phyloP scores from a whole-genome alignment of 441 rosid genomes.

The Populus hybrid region DNA sequence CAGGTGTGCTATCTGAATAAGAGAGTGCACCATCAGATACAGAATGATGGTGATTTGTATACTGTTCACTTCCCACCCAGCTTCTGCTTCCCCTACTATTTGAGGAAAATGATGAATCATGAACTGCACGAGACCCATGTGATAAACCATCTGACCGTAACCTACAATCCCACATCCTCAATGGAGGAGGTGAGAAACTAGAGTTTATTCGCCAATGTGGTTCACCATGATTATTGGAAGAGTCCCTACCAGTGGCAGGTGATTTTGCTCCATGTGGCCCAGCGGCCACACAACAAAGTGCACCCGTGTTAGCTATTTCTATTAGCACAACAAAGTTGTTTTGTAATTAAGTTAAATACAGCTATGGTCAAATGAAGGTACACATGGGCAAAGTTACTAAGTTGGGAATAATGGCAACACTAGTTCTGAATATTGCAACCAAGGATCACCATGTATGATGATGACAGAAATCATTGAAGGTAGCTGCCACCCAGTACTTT shows the following conservation, averaged over 20 bases:
- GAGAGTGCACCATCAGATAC: slow-evolving; percentile 67
- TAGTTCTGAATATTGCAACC: slow-evolving; percentile 1
- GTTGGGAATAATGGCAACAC: slow-evolving; percentile 10
- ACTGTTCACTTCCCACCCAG: slow-evolving; percentile 44
- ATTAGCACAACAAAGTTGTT: slow-evolving; percentile 23
- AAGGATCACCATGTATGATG: slow-evolving; percentile 12
- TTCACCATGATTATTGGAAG: slow-evolving; percentile 42
- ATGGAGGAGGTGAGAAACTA: slow-evolving; percentile 74
- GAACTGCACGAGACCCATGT: slow-evolving; percentile 33
- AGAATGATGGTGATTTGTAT: slow-evolving; percentile 56
- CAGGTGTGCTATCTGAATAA: slow-evolving; percentile 53
- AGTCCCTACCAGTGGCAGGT: slow-evolving; percentile 36
- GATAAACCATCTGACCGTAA: slow-evolving; percentile 47
- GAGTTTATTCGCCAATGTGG: slow-evolving; percentile 77
- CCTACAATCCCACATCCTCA: slow-evolving; percentile 62
- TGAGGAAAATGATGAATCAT: slow-evolving; percentile 43
- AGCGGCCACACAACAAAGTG: slow-evolving; percentile 93
- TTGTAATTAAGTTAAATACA: slow-evolving; percentile 11
- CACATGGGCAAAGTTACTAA: slow-evolving; percentile 13
- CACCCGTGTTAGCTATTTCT: slow-evolving; percentile 88
- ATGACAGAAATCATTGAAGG: slow-evolving; percentile 16
- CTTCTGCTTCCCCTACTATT: slow-evolving; percentile 49
- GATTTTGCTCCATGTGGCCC: slow-evolving; percentile 80
- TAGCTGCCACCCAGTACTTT: slow-evolving; percentile 3
- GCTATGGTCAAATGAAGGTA: slow-evolving; percentile 16